Base-by-base conservation (phyloP, 805 yeast species). In the Cyberlindnera suaveolens region DNA sequence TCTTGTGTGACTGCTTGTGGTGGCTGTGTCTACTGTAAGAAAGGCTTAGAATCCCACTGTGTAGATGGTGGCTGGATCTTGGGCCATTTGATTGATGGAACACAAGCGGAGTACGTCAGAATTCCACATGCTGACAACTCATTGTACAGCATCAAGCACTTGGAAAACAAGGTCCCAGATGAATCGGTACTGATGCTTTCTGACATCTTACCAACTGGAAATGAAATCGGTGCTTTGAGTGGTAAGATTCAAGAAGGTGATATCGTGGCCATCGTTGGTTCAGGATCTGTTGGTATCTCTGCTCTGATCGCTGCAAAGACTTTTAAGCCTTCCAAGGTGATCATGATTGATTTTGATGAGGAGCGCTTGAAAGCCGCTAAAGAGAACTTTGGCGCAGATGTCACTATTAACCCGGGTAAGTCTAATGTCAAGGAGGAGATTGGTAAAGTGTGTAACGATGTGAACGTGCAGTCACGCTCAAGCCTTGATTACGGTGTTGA, bases 1-100 rank as follows among this genome's bases (percentile, higher is more conserved):
- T 80, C 86, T 1, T 83, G 87, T 57, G 72, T 81, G 54, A 79
- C 84, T 8, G 67, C 82, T 10, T 76, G 86, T 59, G 77, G 77
- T 41, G 57, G 68, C 16, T 80, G 84, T 57, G 74, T 69, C 43
- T 82, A 81, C 62, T 74, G 78, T 52, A 60, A 62, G 47, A 74
- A 66, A 52, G 65, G 75, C 51, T 65, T 80, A 47, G 82, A 82
- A 60, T 73, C 82, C 6, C 83, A 78, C 59, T 78, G 83, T 72
- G 55, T 58, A 15, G 71, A 72, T 39, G 79, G 79, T 43, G 77
- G 77, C 17, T 73, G 78, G 78, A 58, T 67, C 27, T 54, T 73
- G 34, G 78, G 78, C 32, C 79, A 78, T 48, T 70, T 67, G 48
- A 81, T 83, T 41, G 75, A 80, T 47, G 88, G 88, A 34, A 80